phyloP scores from a whole-genome alignment of 2,329 filamentous ascomycete genomes.

The Calonectria montana region DNA sequence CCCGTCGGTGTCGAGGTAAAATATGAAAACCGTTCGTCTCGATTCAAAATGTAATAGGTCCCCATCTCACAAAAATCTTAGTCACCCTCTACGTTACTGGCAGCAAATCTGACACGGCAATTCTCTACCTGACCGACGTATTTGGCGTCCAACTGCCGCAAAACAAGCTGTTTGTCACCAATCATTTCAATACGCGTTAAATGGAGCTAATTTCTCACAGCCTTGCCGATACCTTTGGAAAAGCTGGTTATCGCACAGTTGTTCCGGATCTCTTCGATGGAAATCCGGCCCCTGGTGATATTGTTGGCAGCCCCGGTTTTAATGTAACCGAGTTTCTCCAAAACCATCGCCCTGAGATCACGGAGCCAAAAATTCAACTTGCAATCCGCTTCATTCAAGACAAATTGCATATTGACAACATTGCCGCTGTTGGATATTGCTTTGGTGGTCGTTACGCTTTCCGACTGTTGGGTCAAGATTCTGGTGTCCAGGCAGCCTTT shows the following conservation, averaged over 20 bases:
- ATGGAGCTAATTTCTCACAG: neutral
- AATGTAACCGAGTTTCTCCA: neutral
- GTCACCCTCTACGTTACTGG: neutral
- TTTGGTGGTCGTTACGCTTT: neutral
- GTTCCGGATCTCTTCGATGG: neutral
- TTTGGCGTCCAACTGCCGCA: neutral
- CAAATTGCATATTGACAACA: neutral
- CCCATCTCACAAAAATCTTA: neutral
- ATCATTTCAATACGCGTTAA: fast-evolving
- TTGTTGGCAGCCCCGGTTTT: neutral
- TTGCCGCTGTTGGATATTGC: neutral
- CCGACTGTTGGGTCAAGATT: neutral
- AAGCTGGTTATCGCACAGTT: neutral
- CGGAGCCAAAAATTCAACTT: neutral
- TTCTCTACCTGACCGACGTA: neutral
- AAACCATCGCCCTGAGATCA: neutral
- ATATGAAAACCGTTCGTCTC: neutral
- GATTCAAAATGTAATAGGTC: neutral
- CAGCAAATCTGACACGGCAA: neutral
- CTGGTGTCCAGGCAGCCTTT: neutral
- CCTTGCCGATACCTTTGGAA: neutral
- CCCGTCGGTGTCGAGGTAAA: neutral
- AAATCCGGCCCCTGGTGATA: neutral
- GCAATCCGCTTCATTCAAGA: neutral
- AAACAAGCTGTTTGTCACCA: neutral